Conservation (phyloP, 306 rosid genomes). For the Castanea mollissima region DNA sequence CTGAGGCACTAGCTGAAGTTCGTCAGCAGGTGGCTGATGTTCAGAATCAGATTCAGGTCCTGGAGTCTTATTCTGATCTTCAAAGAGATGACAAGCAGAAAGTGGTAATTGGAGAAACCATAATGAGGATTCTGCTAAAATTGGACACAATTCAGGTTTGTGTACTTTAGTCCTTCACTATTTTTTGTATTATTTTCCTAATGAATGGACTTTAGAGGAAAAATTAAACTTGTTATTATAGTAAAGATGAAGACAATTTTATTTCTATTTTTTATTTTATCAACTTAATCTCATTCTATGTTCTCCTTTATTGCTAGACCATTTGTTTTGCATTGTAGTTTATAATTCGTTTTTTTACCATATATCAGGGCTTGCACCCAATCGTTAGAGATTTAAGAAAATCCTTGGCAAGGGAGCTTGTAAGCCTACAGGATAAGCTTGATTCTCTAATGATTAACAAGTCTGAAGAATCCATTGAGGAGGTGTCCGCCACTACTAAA, state of each 20-base stretch:
- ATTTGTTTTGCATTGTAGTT: background rate
- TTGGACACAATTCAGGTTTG: constrained; percentile 80
- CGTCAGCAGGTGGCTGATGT: constrained; percentile 40
- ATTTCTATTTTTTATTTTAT: too few relatives aligned
- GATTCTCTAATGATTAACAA: constrained; percentile 38
- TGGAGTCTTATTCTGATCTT: constrained; percentile 37
- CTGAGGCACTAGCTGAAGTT: constrained; percentile 62
- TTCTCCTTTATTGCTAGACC: background rate
- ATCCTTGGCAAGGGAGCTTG: constrained; percentile 81
- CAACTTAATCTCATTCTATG: background rate
- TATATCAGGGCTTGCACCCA: constrained; percentile 62
- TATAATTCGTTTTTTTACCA: background rate
- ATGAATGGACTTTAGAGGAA: too few relatives aligned
- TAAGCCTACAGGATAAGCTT: constrained; percentile 61
- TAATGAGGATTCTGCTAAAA: constrained; percentile 70
- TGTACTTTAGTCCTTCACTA: background rate
- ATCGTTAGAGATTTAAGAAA: constrained; percentile 68
- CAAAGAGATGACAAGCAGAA: constrained; percentile 46
- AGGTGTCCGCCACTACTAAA: background rate
- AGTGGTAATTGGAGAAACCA: constrained; percentile 56
- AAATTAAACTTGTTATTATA: too few relatives aligned
- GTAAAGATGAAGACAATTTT: too few relatives aligned
- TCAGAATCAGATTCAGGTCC: constrained; percentile 28
- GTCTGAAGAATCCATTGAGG: constrained; percentile 24
- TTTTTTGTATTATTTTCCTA: background rate